Evolutionary conservation across 73 alveolate species (phyloP).

Genomic region (Uronychia binucleata): DNA sequence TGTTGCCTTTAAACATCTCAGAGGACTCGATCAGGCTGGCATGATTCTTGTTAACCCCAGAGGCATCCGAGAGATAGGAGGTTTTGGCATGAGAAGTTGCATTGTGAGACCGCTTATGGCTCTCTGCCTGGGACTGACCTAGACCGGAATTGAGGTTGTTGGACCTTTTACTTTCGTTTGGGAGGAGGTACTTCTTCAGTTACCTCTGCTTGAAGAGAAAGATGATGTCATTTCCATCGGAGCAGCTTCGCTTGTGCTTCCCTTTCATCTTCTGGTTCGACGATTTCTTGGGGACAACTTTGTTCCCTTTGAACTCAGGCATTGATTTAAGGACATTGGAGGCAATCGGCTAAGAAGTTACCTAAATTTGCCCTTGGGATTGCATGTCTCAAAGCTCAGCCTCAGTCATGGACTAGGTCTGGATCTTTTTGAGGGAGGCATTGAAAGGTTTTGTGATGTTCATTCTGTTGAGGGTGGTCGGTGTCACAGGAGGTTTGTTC

Average conservation of each 20-base stretch:
- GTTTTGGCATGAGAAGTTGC: not conserved
- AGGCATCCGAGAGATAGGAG: not conserved
- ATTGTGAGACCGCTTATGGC: no score
- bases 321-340: not conserved
- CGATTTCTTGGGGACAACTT: not conserved
- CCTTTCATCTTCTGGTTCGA: not conserved
- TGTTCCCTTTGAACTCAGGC: not conserved
- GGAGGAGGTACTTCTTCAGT: not conserved
- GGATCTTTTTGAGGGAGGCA: not conserved
- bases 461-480: not conserved
- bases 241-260: not conserved
- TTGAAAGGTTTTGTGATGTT: not conserved
- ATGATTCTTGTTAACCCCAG: not conserved
- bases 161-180: not conserved
- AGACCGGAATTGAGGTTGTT: no score
- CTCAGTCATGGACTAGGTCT: not conserved
- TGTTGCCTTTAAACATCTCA: not conserved
- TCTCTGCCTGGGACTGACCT: no score
- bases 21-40: not conserved
- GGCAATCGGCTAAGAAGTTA: no score
- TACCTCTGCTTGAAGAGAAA: not conserved
- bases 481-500: not conserved
- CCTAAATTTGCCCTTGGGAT: no score
- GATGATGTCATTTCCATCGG: not conserved
- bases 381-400: not conserved